These are phyloP conservation scores for Daldinia sp. DNA, from an alignment of 2,329 filamentous ascomycete genomes.

Conservation along the genomic window DNA sequence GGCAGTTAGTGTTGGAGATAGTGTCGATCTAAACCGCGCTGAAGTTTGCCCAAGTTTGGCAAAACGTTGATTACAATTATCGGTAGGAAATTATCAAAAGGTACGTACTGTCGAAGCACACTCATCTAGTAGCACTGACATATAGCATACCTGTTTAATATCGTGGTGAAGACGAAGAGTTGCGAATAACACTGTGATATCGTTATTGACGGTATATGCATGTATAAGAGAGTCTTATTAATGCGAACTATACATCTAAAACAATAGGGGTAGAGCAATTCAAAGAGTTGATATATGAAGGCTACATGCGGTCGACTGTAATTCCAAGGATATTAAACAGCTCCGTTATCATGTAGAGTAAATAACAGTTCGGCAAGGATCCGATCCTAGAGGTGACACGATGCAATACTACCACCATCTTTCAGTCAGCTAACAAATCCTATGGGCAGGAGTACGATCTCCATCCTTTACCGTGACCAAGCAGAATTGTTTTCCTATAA, in stretches of 20 bases:
- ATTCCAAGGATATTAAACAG: too few species aligned
- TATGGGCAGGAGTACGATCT: too few species aligned
- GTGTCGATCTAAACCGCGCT: background rate
- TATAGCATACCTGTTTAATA: background rate
- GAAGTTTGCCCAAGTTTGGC: background rate
- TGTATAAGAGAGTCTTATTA: fast-evolving
- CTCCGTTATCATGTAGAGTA: too few species aligned
- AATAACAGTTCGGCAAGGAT: too few species aligned
- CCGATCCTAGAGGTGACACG: too few species aligned
- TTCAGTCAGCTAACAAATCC: too few species aligned
- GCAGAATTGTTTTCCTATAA: too few species aligned
- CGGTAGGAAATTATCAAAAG: background rate
- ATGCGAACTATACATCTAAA: background rate
- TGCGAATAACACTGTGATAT: background rate
- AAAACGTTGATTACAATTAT: background rate
- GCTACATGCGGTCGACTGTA: background rate
- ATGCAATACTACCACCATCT: too few species aligned
- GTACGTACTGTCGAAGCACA: too few species aligned
- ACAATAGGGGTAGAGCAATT: background rate
- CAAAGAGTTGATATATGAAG: background rate
- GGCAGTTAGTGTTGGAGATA: slow-evolving; percentile 21
- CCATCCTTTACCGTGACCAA: too few species aligned
- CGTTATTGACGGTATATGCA: background rate
- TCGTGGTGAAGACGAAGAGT: background rate
- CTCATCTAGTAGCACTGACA: too few species aligned